Evolutionary conservation across 768 basidiomycete species (phyloP), one percentile per base, ranked within the genome.

Genomic region (Mycena vulgaris): DNA sequence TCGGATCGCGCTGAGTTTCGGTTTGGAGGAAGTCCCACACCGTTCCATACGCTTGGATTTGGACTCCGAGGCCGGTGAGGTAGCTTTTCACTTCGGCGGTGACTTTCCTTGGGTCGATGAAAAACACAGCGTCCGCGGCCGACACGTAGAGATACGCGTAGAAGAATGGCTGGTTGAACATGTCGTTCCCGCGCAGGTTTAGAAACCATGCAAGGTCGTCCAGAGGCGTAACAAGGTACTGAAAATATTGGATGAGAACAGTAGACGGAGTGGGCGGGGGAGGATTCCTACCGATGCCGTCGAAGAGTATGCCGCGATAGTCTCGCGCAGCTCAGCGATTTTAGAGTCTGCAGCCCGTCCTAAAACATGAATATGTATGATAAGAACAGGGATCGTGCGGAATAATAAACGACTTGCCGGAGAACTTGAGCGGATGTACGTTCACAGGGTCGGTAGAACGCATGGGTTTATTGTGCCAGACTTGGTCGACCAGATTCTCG

Each of bases 201-300:
- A 90, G 87, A 42, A 91, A 72, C 91, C 91, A 93, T 3, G 90
- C 91, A 56, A 93, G 86, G 75, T 93, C 93, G 77, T 93, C 93
- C 33, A 93, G 85, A 78, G 88, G 85, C n/a, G 81, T 87, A n/a
- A 93, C 85, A 9, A 93, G 77, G 35, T 62, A 82, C 85, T 23
- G 83, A 78, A 59, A 85, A 84, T 63, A 76, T 82, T 85, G 81
- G 5, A 80, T 78, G 30, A 83, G 76, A 30, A 81, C 19, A n/a
- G n/a, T n/a, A 21, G 81, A 74, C 4, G 17, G 6, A 77, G 74
- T 76, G 83, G 82, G 21, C 83, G 80, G 57, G 19, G 2, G 25
- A n/a, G 5, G 59, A 13, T 17, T 17, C 84, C 84, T n/a, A 84
- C 78, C 5, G 83, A 82, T 19, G 83, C 74, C 2, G 85, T 76